Evolutionary conservation across 257 asterid genomes (phyloP).

Genomic region (Ilex aquifolium): DNA sequence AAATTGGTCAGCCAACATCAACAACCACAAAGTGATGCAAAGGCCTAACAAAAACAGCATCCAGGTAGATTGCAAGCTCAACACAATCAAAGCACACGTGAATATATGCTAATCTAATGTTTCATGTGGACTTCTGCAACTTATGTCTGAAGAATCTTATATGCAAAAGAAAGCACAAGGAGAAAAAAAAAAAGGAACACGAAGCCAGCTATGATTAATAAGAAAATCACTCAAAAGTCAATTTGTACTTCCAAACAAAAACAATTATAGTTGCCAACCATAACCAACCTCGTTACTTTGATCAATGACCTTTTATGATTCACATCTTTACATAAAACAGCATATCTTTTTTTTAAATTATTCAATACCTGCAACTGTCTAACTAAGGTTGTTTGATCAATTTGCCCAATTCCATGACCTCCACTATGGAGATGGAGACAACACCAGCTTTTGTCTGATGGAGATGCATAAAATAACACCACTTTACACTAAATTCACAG

Average conservation of each 20-base stretch:
- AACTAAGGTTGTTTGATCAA: too few species aligned
- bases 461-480: constrained; percentile 16
- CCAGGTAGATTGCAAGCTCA: constrained; percentile 16
- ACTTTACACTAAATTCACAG: constrained; percentile 15
- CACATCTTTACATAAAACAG: too few species aligned
- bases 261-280: constrained; percentile 15
- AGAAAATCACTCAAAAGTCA: too few species aligned
- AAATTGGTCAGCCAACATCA: neutral
- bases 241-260: neutral
- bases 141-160: constrained; percentile 7
- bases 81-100: constrained; percentile 37
- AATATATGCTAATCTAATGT: constrained; percentile 26
- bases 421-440: constrained; percentile 20
- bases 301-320: constrained; percentile 4
- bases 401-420: constrained; percentile 14
- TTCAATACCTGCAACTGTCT: too few species aligned
- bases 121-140: constrained; percentile 6
- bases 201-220: constrained; percentile 20
- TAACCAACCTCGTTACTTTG: constrained; percentile 1
- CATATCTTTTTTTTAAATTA: too few species aligned
- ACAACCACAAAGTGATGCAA: neutral
- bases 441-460: constrained; percentile 11
- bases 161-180: constrained; percentile 15
- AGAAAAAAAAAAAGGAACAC: constrained; percentile 10
- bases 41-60: constrained; percentile 32